Base-by-base conservation (phyloP, 345 rosid species). In the Ceriops tagal region DNA sequence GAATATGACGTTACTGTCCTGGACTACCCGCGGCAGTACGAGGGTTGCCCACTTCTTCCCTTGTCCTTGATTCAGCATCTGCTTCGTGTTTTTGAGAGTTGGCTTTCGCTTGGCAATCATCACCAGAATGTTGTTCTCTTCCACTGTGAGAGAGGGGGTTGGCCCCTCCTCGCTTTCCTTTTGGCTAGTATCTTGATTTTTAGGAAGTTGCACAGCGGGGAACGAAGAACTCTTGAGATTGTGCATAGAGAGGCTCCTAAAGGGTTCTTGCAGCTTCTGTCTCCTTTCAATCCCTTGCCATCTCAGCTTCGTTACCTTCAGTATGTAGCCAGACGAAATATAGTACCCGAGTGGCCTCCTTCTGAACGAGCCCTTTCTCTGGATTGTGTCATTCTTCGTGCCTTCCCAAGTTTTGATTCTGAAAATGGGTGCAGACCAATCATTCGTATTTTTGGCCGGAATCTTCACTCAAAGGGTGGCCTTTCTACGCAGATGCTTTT, bases 231-330 rank as follows among this genome's bases (percentile, higher is more conserved):
- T 18, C 99, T 92, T 49, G 96, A 95, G 79, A 82, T 83, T 70
- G 96, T 95, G 59, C 99, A 95, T 71, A 83, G 93, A 31, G 97
- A 95, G 78, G 99, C 99, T 81, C 97, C 99, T 22, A 92, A 90
- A 75, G 97, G 96, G 51, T 84, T 84, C 59, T 79, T 95, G 81
- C 96, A 87, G 88, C 96, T 92, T 22, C 79, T 95, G 60, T 95
- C 97, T 15, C 97, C 97, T 16, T 84, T 95, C 37, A 95, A 95
- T 81, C 99, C 99, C 0, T 80, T 92, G 72, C 97, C 99, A 0
- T 95, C 99, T 70, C 99, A 92, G 77, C 92, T 95, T 70, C 96
- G 97, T 9, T 95, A 92, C 81, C 92, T 95, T 82, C 99, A 95
- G 62, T 95, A 90, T 79, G 91, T 95, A 18, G 86, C 96, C 5